These are phyloP conservation scores for Fusarium devonianum DNA, from an alignment of 2,329 filamentous ascomycete species.

Conservation along the genomic window DNA sequence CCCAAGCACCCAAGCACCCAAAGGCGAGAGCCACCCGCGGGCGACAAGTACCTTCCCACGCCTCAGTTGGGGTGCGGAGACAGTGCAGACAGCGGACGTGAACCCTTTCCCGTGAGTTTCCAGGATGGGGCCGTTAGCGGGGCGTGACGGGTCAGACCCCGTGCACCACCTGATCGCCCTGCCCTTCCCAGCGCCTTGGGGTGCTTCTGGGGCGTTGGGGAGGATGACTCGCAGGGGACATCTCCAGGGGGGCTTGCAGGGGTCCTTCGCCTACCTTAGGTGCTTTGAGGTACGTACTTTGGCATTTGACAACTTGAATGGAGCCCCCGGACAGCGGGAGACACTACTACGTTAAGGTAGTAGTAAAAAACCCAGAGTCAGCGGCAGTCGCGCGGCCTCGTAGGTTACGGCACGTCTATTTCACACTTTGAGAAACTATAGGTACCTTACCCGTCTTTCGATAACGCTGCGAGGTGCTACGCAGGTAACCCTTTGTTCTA, in stretches of 20 bases:
- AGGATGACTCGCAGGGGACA: slow-evolving; percentile 4
- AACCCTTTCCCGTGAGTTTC: slow-evolving; percentile 21
- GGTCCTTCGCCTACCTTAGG: too few species aligned
- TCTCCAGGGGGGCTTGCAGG: background rate
- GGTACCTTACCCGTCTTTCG: too few species aligned
- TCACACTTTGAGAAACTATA: too few species aligned
- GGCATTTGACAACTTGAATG: background rate
- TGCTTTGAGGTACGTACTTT: background rate
- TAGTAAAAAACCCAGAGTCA: too few species aligned
- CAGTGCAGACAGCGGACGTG: slow-evolving; percentile 26
- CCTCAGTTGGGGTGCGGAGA: slow-evolving; percentile 15
- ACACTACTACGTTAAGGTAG: too few species aligned
- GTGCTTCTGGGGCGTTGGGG: slow-evolving; percentile 12
- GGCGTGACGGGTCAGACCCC: slow-evolving; percentile 14
- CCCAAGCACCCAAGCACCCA: too few species aligned
- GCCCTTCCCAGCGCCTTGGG: slow-evolving; percentile 8
- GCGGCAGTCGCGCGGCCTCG: too few species aligned
- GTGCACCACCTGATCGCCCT: slow-evolving; percentile 29
- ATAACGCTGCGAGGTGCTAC: too few species aligned
- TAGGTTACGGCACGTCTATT: too few species aligned
- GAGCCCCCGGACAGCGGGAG: too few species aligned
- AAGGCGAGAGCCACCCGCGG: too few species aligned
- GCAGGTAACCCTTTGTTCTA: slow-evolving; percentile 3
- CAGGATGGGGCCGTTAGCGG: slow-evolving; percentile 17
- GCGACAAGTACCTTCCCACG: slow-evolving; percentile 12